Percentiles rank a stretch among this genome's conserved stretches.
Evolutionary conservation across 495 filamentous ascomycete species (phyloP).

Genomic region (Glarea lozoyensis): DNA sequence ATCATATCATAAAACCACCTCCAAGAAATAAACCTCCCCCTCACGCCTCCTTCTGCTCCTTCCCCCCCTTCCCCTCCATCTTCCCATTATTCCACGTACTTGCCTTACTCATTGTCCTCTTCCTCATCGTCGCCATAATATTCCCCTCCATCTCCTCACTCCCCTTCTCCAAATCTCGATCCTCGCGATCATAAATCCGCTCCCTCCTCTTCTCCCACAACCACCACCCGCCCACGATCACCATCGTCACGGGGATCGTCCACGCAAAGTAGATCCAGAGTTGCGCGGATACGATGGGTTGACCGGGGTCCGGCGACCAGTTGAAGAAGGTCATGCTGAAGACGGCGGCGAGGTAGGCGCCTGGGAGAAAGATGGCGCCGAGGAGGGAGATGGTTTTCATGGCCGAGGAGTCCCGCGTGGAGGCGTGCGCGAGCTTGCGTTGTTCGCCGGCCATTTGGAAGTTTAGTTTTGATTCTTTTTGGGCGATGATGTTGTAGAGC

Average conservation of each 20-base stretch:
- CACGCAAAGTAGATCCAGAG: constrained; percentile 49
- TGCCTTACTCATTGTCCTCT: constrained; percentile 38
- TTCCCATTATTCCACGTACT: constrained; percentile 23
- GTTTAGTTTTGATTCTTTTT: constrained; percentile 46
- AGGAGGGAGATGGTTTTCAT: constrained; percentile 49
- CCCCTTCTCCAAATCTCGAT: constrained; percentile 21
- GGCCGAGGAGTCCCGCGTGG: constrained; percentile 43
- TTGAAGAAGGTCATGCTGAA: constrained; percentile 52
- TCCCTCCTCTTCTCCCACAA: constrained; percentile 37
- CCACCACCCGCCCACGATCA: constrained; percentile 37
- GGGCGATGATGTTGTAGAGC: constrained; percentile 50
- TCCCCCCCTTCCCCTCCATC: no score
- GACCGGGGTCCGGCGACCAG: constrained; percentile 22
- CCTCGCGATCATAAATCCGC: constrained; percentile 32
- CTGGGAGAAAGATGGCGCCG: constrained; percentile 46
- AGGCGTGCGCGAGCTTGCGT: constrained; percentile 44
- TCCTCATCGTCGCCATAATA: constrained; percentile 40
- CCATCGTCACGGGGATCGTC: constrained; percentile 38
- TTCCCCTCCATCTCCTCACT: constrained; percentile 27
- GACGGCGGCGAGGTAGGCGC: constrained; percentile 42
- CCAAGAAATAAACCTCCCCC: no score
- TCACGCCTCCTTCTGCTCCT: no score
- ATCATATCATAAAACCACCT: no score
- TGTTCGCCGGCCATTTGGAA: constrained; percentile 49
- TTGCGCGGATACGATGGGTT: constrained; percentile 26